Conservation (phyloP, 192 early-diverging fungal species). For the Geosiphon pyriformis region DNA sequence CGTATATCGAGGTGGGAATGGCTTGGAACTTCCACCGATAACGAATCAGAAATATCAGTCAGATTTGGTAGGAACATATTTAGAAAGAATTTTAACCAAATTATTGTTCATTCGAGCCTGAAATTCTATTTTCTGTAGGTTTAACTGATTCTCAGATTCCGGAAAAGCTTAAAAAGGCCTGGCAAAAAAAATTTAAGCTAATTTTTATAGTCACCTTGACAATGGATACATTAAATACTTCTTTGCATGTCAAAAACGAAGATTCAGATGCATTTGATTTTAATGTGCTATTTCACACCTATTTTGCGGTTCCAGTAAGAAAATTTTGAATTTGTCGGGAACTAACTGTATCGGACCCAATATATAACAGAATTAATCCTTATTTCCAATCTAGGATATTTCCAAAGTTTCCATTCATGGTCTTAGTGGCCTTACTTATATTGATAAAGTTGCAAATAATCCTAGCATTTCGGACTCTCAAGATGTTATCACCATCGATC, state of each 20-base stretch:
- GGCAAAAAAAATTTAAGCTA: conserved; percentile 73
- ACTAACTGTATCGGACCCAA: no score
- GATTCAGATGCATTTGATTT: conserved; percentile 69
- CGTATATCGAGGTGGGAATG: conserved; percentile 55
- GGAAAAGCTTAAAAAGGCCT: conserved; percentile 46
- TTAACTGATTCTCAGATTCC: conserved; percentile 53
- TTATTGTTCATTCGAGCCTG: background rate
- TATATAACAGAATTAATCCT: background rate
- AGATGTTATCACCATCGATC: conserved; percentile 52
- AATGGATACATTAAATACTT: conserved; percentile 64
- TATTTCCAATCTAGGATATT: conserved; percentile 49
- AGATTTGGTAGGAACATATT: conserved; percentile 37
- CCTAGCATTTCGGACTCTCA: conserved; percentile 36
- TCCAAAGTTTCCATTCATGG: conserved; percentile 55
- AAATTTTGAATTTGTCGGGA: no score
- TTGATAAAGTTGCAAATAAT: conserved; percentile 66
- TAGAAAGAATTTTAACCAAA: background rate
- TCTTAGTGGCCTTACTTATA: conserved; percentile 55
- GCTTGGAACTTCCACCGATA: conserved; percentile 42
- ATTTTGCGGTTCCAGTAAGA: conserved; percentile 64
- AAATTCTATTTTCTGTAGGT: conserved; percentile 27
- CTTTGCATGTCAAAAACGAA: conserved; percentile 70
- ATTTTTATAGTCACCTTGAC: conserved; percentile 77
- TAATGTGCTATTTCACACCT: conserved; percentile 90
- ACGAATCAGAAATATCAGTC: conserved; percentile 42